Evolutionary conservation across 2,329 filamentous ascomycete species (phyloP), one percentile per base, ranked within the genome.

Genomic region (Orbilia brochopaga): DNA sequence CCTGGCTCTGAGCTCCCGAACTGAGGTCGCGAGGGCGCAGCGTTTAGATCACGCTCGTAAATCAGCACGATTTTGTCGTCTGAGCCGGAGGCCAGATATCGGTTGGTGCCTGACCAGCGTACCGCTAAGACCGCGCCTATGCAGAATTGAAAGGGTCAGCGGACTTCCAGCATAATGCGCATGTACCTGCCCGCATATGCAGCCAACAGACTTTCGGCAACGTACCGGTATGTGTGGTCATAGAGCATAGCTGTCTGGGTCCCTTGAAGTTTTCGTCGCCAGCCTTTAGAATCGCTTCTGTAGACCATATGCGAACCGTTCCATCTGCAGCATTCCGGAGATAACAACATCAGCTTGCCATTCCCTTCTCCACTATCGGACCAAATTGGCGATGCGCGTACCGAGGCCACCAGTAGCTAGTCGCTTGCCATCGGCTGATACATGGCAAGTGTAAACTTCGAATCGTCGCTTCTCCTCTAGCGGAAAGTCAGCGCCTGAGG

Each of bases 1-100:
- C 93, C 91, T 30, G 91, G 87, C 78, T 97, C 94, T 79, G 92
- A 94, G 56, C 90, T 87, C 73, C 90, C 89, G 87, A 78, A 75
- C 74, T 76, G 58, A 86, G 27, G 90, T 84, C 1, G 92, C 87
- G 78, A 88, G 90, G 65, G 89, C 86, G 80, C 97, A 92, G 61
- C 97, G 85, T 74, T 75, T 40, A 60, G 54, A 42, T 76, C 75
- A 50, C 75, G 72, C 59, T 90, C 88, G 80, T 99, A 99, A 75
- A 99, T 91, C 80, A 94, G 97, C 75, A 99, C 95, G 78, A 99
- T 93, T 83, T 97, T 97, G 82, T 99, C 94, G 81, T 99, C 94
- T 77, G 95, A 95, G 66, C 94, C 94, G 10, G 93, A 97, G 35
- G 95, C 95, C 58, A 99, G 86, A 79, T 97, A 99, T 79, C 91